Percentiles rank a stretch among this genome's conserved stretches.
These are phyloP conservation scores for Cerrena zonata DNA, from an alignment of 1,284 basidiomycete genomes.

Conservation along the genomic window DNA sequence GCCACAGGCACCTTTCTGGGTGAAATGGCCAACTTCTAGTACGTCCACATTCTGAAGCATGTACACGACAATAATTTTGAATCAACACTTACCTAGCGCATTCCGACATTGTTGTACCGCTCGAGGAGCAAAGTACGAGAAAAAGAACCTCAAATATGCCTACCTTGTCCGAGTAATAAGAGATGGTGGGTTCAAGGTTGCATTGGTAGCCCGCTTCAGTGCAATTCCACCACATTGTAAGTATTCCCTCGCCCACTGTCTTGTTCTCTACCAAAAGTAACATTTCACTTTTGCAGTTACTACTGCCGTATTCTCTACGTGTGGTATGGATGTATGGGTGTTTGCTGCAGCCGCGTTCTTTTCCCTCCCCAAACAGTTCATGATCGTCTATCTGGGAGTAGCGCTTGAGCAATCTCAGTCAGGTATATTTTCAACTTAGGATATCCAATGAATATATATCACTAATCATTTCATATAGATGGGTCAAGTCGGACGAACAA, in stretches of 20 bases:
- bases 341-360: constrained; percentile 69
- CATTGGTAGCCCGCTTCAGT: constrained; percentile 66
- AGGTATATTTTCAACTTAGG: constrained; percentile 30
- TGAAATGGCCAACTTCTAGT: constrained; percentile 71
- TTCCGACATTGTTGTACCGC: constrained; percentile 61
- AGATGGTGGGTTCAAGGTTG: constrained; percentile 75
- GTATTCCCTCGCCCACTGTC: constrained; percentile 19
- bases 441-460: not conserved
- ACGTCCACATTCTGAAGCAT: constrained; percentile 23
- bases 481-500: constrained; percentile 39
- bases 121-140: constrained; percentile 68
- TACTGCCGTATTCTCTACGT: constrained; percentile 75
- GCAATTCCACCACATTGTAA: constrained; percentile 76
- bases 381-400: constrained; percentile 71
- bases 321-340: constrained; percentile 68
- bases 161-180: constrained; percentile 73
- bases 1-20: constrained; percentile 62
- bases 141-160: constrained; percentile 67
- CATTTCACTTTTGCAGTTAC: constrained; percentile 37
- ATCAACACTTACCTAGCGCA: constrained; percentile 33
- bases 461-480: constrained; percentile 10
- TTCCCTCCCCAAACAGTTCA: constrained; percentile 74
- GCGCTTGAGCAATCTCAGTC: constrained; percentile 44
- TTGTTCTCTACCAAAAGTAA: not conserved
- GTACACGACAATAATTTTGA: constrained; percentile 4